Evolutionary conservation across 192 early-diverging fungal genomes (phyloP), one percentile per base, ranked within the genome.

Genomic region (Haplosporangium gracile): DNA sequence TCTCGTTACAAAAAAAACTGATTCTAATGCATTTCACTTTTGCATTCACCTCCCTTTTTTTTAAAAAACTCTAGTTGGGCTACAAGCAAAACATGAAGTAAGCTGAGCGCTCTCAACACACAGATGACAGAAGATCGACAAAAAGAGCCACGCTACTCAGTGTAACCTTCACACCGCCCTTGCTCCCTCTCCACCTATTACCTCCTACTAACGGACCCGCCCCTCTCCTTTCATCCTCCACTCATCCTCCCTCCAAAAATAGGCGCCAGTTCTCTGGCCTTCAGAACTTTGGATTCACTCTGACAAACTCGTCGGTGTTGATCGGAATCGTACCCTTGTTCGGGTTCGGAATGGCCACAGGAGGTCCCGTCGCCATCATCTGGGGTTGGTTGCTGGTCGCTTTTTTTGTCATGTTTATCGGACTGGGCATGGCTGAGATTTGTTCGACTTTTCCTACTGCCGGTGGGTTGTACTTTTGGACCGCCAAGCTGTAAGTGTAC

Each of bases 361-460:
- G 89, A 70, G 92, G 92, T 40, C 87, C 91, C 16, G 57, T 91
- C 15, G 82, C 72, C 42, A 81, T 84, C 5, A 85, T 90, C 40
- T 92, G 89, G 89, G 91, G 91, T 8, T 92, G 91, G 91, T 24
- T 91, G 57, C 57, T 92, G 20, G 88, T 88, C 8, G 85, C 88
- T 2, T 68, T 88, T 81, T 89, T 91, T 75, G 88, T 90, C 40
- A 91, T 89, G 68, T 74, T 89, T 18, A 88, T 91, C 47, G 87
- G 88, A 45, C 63, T 88, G 32, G 88, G 88, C 26, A 78, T 92
- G 75, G 92, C 91, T 43, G 89, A 92, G 83, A 92, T 92, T 69
- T 91, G 90, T 72, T 79, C 75, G 69, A 89, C 91, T 49, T 92
- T 83, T 51, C 90, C 91, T 38, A 90, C 91, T 32, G 88, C 90